Percentiles rank a stretch among this genome's conserved stretches.
Conservation (phyloP, 2,329 filamentous ascomycete genomes). For the Colletotrichum tanaceti region DNA sequence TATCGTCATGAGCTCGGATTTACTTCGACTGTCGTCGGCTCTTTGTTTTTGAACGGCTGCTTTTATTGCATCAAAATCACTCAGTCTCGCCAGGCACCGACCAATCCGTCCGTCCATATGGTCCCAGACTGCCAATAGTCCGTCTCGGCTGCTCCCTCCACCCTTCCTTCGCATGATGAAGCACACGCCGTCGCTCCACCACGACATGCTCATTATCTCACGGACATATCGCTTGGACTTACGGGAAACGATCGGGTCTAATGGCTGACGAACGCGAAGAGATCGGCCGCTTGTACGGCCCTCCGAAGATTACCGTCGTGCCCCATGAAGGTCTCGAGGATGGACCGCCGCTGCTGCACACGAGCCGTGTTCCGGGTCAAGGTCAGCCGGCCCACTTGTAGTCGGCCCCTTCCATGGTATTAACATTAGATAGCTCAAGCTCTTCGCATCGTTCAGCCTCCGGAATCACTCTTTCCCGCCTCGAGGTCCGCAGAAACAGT, state of each 20-base stretch:
- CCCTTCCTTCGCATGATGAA: conserved; percentile 37
- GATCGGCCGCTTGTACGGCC: conserved; percentile 40
- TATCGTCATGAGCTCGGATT: conserved; percentile 26
- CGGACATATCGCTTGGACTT: conserved; percentile 31
- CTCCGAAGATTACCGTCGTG: conserved; percentile 39
- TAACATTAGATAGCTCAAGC: conserved; percentile 22
- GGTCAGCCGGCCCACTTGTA: conserved; percentile 15
- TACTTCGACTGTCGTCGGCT: conserved; percentile 27
- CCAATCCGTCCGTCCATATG: conserved; percentile 19
- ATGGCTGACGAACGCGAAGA: conserved; percentile 41
- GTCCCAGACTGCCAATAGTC: conserved; percentile 10
- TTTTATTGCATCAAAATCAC: neutral
- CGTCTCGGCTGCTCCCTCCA: neutral
- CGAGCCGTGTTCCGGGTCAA: conserved; percentile 34
- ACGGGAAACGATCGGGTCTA: conserved; percentile 30
- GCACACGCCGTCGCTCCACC: conserved; percentile 26
- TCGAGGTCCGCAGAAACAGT: conserved; percentile 16
- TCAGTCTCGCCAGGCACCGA: neutral
- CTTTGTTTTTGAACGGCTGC: conserved; percentile 20
- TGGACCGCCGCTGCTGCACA: conserved; percentile 38
- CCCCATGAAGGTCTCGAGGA: conserved; percentile 35
- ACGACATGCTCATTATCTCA: conserved; percentile 38
- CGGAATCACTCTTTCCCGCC: conserved; percentile 27
- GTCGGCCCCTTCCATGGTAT: neutral
- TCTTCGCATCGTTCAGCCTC: conserved; percentile 29